Conservation (phyloP, 176 grass and related monocot genomes). For the Pontederia crassipes region DNA sequence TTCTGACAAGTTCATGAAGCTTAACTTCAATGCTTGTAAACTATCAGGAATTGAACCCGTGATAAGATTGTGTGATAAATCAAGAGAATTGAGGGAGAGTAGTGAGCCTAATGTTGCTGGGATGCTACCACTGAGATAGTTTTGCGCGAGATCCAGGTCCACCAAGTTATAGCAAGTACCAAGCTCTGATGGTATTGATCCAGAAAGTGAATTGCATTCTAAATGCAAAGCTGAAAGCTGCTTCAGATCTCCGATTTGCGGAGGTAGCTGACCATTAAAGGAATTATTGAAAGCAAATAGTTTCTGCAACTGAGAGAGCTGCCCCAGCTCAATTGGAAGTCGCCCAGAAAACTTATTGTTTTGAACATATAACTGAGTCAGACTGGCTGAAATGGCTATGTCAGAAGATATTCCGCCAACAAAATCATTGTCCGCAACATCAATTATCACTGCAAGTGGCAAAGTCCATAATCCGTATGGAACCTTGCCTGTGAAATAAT, state of each 20-base stretch:
- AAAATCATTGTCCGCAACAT: slow-evolving; percentile 71
- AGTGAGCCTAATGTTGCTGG: slow-evolving; percentile 45
- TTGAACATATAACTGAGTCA: slow-evolving; percentile 84
- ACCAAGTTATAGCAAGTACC: slow-evolving; percentile 49
- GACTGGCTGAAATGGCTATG: slow-evolving; percentile 45
- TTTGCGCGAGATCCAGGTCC: slow-evolving; percentile 70
- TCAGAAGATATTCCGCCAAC: slow-evolving; percentile 56
- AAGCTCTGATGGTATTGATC: slow-evolving; percentile 52
- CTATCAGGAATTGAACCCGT: slow-evolving; percentile 57
- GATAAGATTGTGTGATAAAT: slow-evolving; percentile 75
- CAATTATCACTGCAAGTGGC: slow-evolving; percentile 82
- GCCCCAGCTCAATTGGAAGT: slow-evolving; percentile 60
- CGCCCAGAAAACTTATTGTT: slow-evolving; percentile 60
- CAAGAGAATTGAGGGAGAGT: slow-evolving; percentile 46
- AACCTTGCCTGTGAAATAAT: slow-evolving; percentile 53
- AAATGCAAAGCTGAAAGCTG: slow-evolving; percentile 64
- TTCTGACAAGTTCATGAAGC: slow-evolving; percentile 63
- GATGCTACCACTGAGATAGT: slow-evolving; percentile 52
- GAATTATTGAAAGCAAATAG: slow-evolving; percentile 62
- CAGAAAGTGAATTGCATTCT: slow-evolving; percentile 53
- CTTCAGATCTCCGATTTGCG: slow-evolving; percentile 54
- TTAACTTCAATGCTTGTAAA: slow-evolving; percentile 58
- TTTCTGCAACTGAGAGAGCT: slow-evolving; percentile 53
- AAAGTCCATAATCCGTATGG: slow-evolving; percentile 55
- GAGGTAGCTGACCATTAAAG: slow-evolving; percentile 57